phyloP scores from a whole-genome alignment of 1,284 basidiomycete genomes.

The Malassezia nana region DNA sequence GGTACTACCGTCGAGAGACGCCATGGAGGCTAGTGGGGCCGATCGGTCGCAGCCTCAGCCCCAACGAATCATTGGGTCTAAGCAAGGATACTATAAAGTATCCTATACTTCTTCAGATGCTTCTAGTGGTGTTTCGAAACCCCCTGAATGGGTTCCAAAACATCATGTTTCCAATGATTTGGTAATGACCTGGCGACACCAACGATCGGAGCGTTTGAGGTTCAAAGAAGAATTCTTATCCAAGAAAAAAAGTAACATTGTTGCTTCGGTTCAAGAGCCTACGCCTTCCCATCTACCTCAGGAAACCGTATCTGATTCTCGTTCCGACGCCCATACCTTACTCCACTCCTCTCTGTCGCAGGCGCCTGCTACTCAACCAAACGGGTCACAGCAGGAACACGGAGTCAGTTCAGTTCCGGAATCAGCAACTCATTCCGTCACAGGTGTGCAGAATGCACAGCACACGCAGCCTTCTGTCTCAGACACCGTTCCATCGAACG shows the following conservation, averaged over 20 bases:
- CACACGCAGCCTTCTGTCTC: no score
- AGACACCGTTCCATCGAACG: no score
- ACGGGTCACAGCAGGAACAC: no score
- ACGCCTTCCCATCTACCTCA: not conserved
- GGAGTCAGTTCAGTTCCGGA: no score
- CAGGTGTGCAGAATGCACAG: no score
- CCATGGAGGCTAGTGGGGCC: not conserved
- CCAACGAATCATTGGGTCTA: conserved; percentile 15
- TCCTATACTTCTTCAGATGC: not conserved
- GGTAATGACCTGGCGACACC: conserved; percentile 6
- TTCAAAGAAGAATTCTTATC: not conserved
- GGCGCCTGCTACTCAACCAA: no score
- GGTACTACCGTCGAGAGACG: not conserved
- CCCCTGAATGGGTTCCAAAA: conserved; percentile 15
- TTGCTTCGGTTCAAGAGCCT: no score
- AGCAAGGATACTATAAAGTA: conserved; percentile 17
- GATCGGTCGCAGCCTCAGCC: not conserved
- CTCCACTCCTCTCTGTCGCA: no score
- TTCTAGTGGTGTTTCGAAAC: not conserved
- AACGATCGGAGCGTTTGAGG: not conserved
- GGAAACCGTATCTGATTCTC: not conserved
- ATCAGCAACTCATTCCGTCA: no score
- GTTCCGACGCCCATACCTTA: no score
- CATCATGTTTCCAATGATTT: conserved; percentile 1
- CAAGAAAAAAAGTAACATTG: no score